A percentile compares a stretch with the other conserved stretches of the same genome.
Evolutionary conservation across 176 grass and related monocot genomes (phyloP).

Genomic region (Triticum urartu): DNA sequence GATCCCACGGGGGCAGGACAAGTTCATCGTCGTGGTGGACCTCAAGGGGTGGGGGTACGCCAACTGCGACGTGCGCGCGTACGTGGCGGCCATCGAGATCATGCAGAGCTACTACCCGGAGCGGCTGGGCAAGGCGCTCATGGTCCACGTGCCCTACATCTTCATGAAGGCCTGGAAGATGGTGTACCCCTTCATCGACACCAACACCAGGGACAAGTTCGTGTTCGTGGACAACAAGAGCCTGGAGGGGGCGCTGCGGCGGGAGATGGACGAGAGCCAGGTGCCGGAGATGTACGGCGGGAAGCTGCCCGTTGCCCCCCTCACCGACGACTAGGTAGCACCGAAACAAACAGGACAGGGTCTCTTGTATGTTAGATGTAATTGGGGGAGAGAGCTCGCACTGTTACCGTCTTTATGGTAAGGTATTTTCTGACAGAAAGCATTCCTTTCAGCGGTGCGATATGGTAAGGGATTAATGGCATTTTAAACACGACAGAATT

Average conservation of each 20-base stretch:
- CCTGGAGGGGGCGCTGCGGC: conserved; percentile 49
- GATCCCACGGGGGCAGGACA: conserved; percentile 57
- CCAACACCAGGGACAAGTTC: conserved; percentile 69
- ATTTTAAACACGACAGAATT: too few relatives aligned
- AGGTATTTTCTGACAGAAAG: too few relatives aligned
- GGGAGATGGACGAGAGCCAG: conserved; percentile 66
- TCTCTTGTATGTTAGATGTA: too few relatives aligned
- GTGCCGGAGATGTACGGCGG: conserved; percentile 71
- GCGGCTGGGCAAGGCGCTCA: conserved; percentile 58
- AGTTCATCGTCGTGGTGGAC: conserved; percentile 62
- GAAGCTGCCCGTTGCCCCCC: conserved; percentile 40
- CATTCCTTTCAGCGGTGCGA: too few relatives aligned
- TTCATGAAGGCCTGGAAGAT: conserved; percentile 80
- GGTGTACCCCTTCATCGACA: conserved; percentile 64
- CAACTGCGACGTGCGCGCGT: conserved; percentile 56
- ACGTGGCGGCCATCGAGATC: conserved; percentile 57
- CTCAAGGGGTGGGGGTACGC: conserved; percentile 74
- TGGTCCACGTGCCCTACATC: conserved; percentile 59
- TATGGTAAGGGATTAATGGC: too few relatives aligned
- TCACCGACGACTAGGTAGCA: conserved; percentile 23
- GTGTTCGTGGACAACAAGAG: conserved; percentile 68
- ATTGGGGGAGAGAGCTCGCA: too few relatives aligned
- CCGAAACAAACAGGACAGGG: too few relatives aligned
- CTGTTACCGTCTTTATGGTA: too few relatives aligned
- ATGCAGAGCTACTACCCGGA: conserved; percentile 81